Base-by-base conservation (phyloP, 2,329 filamentous ascomycete genomes). In the Claviceps fusiformis region DNA sequence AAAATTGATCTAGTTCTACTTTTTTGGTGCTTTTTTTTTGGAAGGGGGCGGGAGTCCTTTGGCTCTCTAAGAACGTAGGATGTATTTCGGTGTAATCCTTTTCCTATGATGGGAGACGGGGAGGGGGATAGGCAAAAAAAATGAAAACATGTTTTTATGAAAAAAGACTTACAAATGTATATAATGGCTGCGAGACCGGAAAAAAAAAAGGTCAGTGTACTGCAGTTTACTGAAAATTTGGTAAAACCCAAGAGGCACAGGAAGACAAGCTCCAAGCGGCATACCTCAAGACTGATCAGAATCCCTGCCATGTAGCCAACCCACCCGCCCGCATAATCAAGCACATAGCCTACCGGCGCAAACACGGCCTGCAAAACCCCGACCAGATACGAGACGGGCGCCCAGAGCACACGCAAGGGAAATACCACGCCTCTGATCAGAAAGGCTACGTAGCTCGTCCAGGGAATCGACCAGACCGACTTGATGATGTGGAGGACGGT, bases 111-210 rank as follows among this genome's bases (percentile, higher is more conserved):
- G n/a, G n/a, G n/a, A n/a, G n/a, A 3, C 9, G 4, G n/a, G 47
- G 17, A 15, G 5, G 24, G 29, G 19, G n/a, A 33, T 7, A 13
- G 31, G 13, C 5, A 4, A 39, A 29, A 43, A 31, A 43, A 49
- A 6, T 29, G 35, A 8, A 13, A 43, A n/a, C 8, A 2, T 46
- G 24, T 46, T 41, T 13, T 15, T 13, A 3, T 13, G 9, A 3
- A 5, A 15, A 33, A 17, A 11, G n/a, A 27, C 71, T 57, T 63
- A 75, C 73, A 62, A 72, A 75, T 3, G 66, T 71, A 53, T 75
- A 75, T 4, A 75, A 54, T 3, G 72, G 70, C 72, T 74, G 17
- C 19, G 44, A 24, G 19, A 5, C 19, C 19, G 11, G 11, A 15
- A 31, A 31, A 47, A 5, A 17, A 47, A 47, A 17, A n/a, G 31